A percentile compares a stretch with the other conserved stretches of the same genome.
Evolutionary conservation across 257 asterid species (phyloP).

Genomic region (Capsicum rhomboideum): DNA sequence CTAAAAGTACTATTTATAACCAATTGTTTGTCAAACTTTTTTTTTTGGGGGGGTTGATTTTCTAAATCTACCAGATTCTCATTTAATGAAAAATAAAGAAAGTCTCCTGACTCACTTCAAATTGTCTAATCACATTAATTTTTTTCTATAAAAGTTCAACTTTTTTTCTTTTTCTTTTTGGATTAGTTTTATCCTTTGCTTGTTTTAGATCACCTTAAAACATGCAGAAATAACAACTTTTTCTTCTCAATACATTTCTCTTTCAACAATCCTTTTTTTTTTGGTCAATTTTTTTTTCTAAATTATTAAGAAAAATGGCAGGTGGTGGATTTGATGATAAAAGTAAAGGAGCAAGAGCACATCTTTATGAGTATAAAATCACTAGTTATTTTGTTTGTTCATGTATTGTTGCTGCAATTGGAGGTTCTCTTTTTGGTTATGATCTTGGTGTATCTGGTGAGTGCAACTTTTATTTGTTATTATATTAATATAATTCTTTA

Average conservation of each 20-base stretch:
- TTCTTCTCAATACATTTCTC: not conserved
- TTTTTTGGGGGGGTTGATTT: not conserved
- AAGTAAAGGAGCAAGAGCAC: constrained; percentile 51
- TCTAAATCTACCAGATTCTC: not conserved
- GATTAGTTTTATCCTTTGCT: not conserved
- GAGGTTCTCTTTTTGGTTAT: constrained; percentile 81
- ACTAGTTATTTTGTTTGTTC: constrained; percentile 60
- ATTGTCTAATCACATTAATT: not conserved
- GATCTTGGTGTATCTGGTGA: constrained; percentile 90
- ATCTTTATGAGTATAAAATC: constrained; percentile 55
- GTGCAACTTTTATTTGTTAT: not conserved
- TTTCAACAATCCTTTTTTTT: not conserved
- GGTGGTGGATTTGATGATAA: constrained; percentile 46
- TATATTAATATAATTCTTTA: not conserved
- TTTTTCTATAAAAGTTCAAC: no score
- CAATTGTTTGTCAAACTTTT: not conserved
- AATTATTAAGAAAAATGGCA: constrained; percentile 30
- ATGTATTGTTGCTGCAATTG: constrained; percentile 68
- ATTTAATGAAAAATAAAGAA: not conserved
- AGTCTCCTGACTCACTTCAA: not conserved
- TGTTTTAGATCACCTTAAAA: not conserved
- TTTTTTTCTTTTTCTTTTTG: not conserved
- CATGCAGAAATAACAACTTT: not conserved
- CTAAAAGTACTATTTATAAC: no score
- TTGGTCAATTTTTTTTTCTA: no score